Evolutionary conservation across 495 filamentous ascomycete species (phyloP), one percentile per base, ranked within the genome.

Genomic region (Penicillium macrosclerotiorum): DNA sequence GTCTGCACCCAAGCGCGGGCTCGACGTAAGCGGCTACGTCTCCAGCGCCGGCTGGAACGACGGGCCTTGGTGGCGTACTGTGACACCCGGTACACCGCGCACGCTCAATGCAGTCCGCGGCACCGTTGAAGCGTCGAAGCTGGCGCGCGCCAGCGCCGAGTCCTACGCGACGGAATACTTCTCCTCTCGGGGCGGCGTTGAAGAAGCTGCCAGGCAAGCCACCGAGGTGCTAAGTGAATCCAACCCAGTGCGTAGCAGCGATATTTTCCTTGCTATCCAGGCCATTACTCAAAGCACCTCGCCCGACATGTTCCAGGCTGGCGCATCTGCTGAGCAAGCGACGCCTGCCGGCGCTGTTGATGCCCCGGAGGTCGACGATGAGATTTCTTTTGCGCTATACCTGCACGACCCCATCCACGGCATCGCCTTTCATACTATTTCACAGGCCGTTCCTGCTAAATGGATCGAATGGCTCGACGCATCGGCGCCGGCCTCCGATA

Each of bases 401-500:
- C 81, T 98, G 19, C 81, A 95, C 54, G 93, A 98, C 64, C 92
- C 93, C 16, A 80, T 95, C 31, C 93, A 98, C 70, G 81, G 83
- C 55, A 93, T 98, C 62, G 81, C 83, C 39, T 98, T 91, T 75
- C 73, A 82, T 59, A 82, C 89, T 14, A 64, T 96, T 54, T 89
- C 89, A 38, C 93, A 98, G 64, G 49, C 80, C 8, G 71, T 97
- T n/a, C 93, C 94, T 0, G 74, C 80, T 38, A 80, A 84, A 57
- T 98, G 93, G 93, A 79, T 90, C 49, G 76, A 82, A 45, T 98
- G 93, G 93, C 76, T 98, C 3, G 92, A 98, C 64, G 88, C 90
- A 13, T 73, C 84, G 1, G 67, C 78, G 0, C 75, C 84, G 0
- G 61, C 63, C 14, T 63, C 69, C 31, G 75, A 75, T 22, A 65